phyloP scores from a whole-genome alignment of 345 rosid genomes.

The Turnera subulata region DNA sequence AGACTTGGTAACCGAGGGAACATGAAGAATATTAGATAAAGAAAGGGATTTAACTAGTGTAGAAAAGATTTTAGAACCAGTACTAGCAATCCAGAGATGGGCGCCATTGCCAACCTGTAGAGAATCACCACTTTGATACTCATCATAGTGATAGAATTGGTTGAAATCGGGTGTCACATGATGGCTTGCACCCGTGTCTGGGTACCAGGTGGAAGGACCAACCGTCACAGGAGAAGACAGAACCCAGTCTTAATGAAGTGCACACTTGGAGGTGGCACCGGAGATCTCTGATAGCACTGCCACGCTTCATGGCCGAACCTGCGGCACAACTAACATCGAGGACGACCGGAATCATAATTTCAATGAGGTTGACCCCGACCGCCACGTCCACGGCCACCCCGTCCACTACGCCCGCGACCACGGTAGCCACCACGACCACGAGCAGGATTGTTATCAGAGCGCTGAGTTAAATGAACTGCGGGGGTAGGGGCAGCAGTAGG shows the following conservation, averaged over 20 bases:
- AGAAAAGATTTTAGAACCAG: no score
- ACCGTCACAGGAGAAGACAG: rapidly evolving
- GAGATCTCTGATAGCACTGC: not conserved
- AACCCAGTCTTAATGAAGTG: not conserved
- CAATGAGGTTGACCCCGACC: not conserved
- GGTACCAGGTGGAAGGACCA: not conserved
- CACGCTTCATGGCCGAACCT: no score
- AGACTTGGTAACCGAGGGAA: no score
- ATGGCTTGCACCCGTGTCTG: no score
- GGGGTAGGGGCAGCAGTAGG: not conserved
- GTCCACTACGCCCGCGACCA: not conserved
- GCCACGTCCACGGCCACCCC: not conserved
- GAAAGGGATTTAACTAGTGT: no score
- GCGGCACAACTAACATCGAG: not conserved
- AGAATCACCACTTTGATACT: no score
- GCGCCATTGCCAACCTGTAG: no score
- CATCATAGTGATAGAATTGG: no score
- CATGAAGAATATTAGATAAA: no score
- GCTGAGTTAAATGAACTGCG: not conserved
- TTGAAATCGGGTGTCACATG: no score
- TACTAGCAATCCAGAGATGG: no score
- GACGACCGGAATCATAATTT: not conserved
- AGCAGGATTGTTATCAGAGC: not conserved
- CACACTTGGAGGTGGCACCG: no score
- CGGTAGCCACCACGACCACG: not conserved